A percentile compares a stretch with the other conserved stretches of the same genome.
Evolutionary conservation across 169 alveolate genomes (phyloP).

Genomic region (Perkinsus marinus): DNA sequence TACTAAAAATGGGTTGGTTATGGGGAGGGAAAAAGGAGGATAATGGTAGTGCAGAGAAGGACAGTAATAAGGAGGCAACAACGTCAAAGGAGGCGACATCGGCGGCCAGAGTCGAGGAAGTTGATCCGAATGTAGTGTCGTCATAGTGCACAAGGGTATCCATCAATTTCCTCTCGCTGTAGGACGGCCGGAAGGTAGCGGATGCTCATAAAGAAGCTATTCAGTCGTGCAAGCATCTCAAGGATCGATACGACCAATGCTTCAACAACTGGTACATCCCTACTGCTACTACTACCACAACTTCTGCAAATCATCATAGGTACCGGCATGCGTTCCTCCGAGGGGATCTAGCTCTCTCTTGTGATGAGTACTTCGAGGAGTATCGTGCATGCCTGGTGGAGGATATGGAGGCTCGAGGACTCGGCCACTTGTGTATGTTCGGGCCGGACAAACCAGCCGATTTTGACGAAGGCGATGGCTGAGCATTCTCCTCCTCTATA

Average conservation of each 20-base stretch:
- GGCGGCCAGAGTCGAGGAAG: not conserved
- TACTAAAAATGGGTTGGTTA: not conserved
- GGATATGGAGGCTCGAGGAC: not conserved
- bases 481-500: not conserved
- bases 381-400: not conserved
- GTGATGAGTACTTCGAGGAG: not conserved
- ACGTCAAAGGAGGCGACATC: not conserved
- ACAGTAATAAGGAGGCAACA: not conserved
- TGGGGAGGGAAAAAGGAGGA: not conserved
- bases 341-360: not conserved
- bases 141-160: too few relatives aligned
- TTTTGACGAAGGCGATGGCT: not conserved
- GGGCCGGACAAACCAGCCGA: not conserved
- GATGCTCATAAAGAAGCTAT: not conserved
- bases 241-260: not conserved
- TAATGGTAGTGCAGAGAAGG: not conserved
- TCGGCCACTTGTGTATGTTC: not conserved
- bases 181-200: not conserved
- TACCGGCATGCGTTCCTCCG: not conserved
- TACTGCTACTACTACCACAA: not conserved
- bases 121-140: not conserved
- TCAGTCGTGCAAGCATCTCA: not conserved
- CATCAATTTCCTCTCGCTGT: not conserved
- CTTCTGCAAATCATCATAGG: not conserved
- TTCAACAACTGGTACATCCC: not conserved